These are phyloP conservation scores for Clausena lansium DNA, from an alignment of 345 rosid genomes.

Conservation along the genomic window DNA sequence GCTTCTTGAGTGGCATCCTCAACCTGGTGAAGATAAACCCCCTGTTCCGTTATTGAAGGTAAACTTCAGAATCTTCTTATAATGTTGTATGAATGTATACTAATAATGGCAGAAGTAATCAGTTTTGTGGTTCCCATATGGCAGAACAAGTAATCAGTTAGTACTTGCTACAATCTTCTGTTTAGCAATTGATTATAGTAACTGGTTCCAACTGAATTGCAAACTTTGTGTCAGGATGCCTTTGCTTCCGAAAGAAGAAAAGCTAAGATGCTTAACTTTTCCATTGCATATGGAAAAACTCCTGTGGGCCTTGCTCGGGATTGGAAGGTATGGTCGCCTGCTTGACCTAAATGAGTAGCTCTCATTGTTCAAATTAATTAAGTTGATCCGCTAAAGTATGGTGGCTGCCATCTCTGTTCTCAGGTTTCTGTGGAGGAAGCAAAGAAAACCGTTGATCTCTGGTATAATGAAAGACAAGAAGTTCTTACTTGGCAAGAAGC, in stretches of 20 bases:
- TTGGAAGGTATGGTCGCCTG: constrained; percentile 69
- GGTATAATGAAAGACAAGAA: constrained; percentile 92
- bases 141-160: not conserved
- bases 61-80: constrained; percentile 1
- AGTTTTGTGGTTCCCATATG: not conserved
- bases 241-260: constrained; percentile 86
- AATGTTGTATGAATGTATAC: not conserved
- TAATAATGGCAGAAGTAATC: not conserved
- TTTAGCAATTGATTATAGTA: not conserved
- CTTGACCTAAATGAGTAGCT: constrained; percentile 4
- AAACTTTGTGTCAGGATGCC: constrained; percentile 48
- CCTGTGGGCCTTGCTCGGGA: constrained; percentile 83
- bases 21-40: constrained; percentile 88
- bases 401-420: constrained; percentile 9
- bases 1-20: constrained; percentile 91
- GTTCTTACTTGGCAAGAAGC: constrained; percentile 80
- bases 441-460: constrained; percentile 70
- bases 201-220: constrained; percentile 4
- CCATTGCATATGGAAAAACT: constrained; percentile 97
- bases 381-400: constrained; percentile 3
- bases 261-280: constrained; percentile 97
- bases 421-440: constrained; percentile 90
- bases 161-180: not conserved
- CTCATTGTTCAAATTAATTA: constrained; percentile 1
- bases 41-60: constrained; percentile 96